These are phyloP conservation scores for Sphaerulina populicola DNA, from an alignment of 2,329 filamentous ascomycete species.

Conservation along the genomic window DNA sequence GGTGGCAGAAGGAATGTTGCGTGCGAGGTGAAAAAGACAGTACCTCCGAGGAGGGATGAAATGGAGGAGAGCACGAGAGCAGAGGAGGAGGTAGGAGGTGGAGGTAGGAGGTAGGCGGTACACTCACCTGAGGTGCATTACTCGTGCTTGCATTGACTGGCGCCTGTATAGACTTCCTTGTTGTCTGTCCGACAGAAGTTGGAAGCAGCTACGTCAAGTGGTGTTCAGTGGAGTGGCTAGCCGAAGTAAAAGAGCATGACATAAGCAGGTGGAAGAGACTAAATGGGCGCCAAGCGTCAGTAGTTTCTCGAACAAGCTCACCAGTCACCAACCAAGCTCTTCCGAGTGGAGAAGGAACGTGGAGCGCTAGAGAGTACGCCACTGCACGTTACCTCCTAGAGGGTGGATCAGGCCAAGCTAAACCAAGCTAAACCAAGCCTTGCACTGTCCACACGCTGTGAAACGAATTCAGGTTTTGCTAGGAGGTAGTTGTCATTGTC, in stretches of 20 bases:
- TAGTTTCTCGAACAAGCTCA: slow-evolving; percentile 8
- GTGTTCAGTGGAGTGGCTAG: background rate
- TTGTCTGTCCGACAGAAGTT: slow-evolving; percentile 7
- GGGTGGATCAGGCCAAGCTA: too few species aligned
- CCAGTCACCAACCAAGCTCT: too few species aligned
- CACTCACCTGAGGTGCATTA: slow-evolving; percentile 4
- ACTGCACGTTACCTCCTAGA: too few species aligned
- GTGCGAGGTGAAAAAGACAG: background rate
- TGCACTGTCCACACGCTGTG: too few species aligned
- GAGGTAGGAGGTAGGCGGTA: background rate
- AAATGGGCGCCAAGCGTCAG: background rate
- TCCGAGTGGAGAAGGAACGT: too few species aligned
- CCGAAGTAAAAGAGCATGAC: slow-evolving; percentile 10
- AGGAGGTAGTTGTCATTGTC: too few species aligned
- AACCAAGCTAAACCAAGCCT: too few species aligned
- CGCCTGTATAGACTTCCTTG: slow-evolving; percentile 2
- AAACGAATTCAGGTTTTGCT: too few species aligned
- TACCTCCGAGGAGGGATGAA: too few species aligned
- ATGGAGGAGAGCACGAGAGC: too few species aligned
- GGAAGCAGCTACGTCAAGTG: slow-evolving; percentile 12
- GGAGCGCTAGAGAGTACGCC: too few species aligned
- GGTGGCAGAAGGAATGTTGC: background rate
- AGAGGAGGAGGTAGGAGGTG: too few species aligned
- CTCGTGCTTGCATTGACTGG: slow-evolving; percentile 5
- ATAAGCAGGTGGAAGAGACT: background rate